These are phyloP conservation scores for Morella rubra DNA, from an alignment of 306 rosid genomes.

Conservation along the genomic window DNA sequence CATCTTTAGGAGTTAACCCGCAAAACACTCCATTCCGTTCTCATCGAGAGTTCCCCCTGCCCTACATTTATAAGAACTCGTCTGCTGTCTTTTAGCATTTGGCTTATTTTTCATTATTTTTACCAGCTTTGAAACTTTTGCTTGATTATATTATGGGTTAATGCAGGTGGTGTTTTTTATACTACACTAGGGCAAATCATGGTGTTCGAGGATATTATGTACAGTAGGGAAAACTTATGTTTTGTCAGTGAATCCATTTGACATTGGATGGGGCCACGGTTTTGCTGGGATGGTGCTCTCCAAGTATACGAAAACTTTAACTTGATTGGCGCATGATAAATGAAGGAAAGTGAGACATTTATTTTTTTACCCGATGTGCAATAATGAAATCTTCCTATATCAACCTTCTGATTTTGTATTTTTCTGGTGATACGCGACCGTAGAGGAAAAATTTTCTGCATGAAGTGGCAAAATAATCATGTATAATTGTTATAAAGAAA, in stretches of 20 bases:
- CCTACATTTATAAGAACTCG: no score
- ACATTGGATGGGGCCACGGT: neutral
- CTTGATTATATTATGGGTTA: neutral
- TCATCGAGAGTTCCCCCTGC: no score
- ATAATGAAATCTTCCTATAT: neutral
- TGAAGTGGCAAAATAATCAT: neutral
- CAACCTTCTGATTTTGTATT: neutral
- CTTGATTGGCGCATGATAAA: neutral
- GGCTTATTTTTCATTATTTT: conserved; percentile 1
- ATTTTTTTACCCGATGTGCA: neutral
- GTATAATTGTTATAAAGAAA: neutral
- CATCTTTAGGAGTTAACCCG: no score
- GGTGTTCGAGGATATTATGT: neutral
- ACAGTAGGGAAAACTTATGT: neutral
- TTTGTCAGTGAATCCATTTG: neutral
- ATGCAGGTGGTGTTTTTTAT: conserved; percentile 12
- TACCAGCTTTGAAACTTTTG: neutral
- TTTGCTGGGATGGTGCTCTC: neutral
- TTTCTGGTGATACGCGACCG: neutral
- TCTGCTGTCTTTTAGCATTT: neutral
- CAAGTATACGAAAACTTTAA: neutral
- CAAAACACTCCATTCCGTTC: no score
- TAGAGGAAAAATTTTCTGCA: neutral
- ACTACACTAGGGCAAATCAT: neutral
- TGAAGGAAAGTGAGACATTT: no score